Conservation (phyloP, 2,329 filamentous ascomycete genomes). For the Trichoderma sp. region DNA sequence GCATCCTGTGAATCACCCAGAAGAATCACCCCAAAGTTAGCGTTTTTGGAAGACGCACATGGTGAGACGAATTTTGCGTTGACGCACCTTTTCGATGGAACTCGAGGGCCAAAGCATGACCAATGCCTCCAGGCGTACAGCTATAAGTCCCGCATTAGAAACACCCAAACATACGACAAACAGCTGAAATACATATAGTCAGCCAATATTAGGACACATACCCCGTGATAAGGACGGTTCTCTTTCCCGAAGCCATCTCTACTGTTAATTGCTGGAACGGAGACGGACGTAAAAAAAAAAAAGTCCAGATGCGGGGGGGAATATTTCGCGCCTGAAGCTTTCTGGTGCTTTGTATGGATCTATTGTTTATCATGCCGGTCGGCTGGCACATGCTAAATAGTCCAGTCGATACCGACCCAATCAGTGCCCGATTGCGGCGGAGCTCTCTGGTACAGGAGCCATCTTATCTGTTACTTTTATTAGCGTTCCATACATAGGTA, state of each 20-base stretch:
- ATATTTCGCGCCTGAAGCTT: background rate
- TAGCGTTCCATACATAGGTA: too few relatives aligned
- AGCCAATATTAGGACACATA: slow-evolving; percentile 26
- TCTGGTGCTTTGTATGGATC: too few relatives aligned
- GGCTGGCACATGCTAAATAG: background rate
- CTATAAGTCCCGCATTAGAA: slow-evolving; percentile 33
- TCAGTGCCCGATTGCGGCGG: background rate
- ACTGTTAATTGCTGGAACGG: background rate
- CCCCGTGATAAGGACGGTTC: slow-evolving; percentile 50
- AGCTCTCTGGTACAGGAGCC: background rate
- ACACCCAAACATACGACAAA: background rate
- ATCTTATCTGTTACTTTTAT: background rate
- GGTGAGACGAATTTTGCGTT: background rate
- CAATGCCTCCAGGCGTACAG: slow-evolving; percentile 58
- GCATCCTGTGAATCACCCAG: slow-evolving; percentile 26
- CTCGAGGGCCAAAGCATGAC: slow-evolving; percentile 50
- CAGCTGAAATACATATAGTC: background rate
- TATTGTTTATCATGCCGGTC: background rate
- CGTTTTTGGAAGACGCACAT: background rate
- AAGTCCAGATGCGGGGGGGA: background rate
- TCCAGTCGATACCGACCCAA: background rate
- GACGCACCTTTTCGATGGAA: slow-evolving; percentile 50
- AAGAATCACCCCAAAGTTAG: background rate
- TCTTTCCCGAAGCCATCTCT: slow-evolving; percentile 32
- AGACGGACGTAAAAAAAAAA: background rate